Evolutionary conservation across 2,329 filamentous ascomycete species (phyloP), one percentile per base, ranked within the genome.

Genomic region (Ophiostoma perfectum): DNA sequence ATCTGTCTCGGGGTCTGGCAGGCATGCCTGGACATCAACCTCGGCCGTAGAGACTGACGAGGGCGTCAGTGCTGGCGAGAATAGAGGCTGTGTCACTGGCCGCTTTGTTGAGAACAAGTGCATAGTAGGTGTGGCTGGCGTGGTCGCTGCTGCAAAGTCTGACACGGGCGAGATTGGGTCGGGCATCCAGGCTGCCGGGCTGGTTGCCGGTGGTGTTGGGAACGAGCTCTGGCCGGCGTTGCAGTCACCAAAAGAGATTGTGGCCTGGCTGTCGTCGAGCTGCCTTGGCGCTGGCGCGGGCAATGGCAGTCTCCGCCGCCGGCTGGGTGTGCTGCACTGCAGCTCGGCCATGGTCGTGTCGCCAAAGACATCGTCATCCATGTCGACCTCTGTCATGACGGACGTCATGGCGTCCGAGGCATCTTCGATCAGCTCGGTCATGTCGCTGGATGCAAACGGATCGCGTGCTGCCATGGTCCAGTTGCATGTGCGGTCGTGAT

Each of bases 141-240:
- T 55, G 8, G 52, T 3, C 8, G 74, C 14, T 18, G 49, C 49
- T 2, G 45, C 42, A 27, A 27, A 2, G 55, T 60, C 27, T 5
- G 55, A 60, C 9, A 60, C 55, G 27, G 55, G 55, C 11, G 55
- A 18, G 7, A 47, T 3, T 16, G 58, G 58, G 16, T 60, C 65
- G n/a, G 64, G 44, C 4, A 38, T 5, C 12, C 47, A 60, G 2
- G 75, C 70, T 71, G 76, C 72, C 1, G 83, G 82, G 58, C 84
- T 87, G 0, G 85, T 87, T 2, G 81, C 80, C 0, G 85, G 85
- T 0, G 85, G 85, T 0, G 84, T 85, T 4, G 81, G 81, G 71
- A 86, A 86, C 0, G 83, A 85, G 68, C 1, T 42, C 38, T 42
- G 49, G 38, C 49, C 47, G 16, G 14, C 58, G 38, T 62, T 39